These are phyloP conservation scores for Drechslerella dactyloides DNA, from an alignment of 2,329 filamentous ascomycete genomes.

Conservation along the genomic window DNA sequence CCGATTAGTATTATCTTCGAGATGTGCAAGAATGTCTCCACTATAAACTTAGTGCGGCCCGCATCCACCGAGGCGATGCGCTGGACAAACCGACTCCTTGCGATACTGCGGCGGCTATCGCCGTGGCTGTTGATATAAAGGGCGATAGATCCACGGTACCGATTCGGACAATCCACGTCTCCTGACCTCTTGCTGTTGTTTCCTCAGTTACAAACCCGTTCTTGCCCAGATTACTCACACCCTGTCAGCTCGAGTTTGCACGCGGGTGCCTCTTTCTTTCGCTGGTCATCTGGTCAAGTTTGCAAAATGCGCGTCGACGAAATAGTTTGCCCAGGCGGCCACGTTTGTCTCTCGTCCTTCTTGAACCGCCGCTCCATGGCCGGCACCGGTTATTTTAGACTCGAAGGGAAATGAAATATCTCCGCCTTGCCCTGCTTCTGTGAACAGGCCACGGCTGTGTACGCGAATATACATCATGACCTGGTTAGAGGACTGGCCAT, in stretches of 20 bases:
- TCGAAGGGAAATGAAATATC: neutral
- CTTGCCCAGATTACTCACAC: no score
- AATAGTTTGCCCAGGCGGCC: neutral
- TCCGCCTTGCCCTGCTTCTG: neutral
- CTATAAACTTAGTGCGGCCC: neutral
- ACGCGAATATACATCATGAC: neutral
- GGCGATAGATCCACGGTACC: neutral
- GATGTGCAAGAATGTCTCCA: neutral
- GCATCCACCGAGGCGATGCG: neutral
- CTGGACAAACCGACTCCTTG: neutral
- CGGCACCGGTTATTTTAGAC: neutral
- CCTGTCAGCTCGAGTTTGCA: neutral
- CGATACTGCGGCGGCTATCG: neutral
- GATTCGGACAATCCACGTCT: neutral
- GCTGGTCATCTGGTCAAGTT: conserved; percentile 6
- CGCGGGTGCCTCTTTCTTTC: neutral
- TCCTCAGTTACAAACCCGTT: no score
- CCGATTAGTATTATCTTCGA: no score
- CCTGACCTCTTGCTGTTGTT: neutral
- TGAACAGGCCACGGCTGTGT: neutral
- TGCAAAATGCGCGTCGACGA: conserved; percentile 1
- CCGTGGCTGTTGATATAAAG: no score
- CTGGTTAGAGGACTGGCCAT: neutral
- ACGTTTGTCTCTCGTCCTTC: neutral
- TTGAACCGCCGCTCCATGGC: neutral